Evolutionary conservation across 148 eudicot genomes (phyloP).

Genomic region (Persicaria tinctoria): DNA sequence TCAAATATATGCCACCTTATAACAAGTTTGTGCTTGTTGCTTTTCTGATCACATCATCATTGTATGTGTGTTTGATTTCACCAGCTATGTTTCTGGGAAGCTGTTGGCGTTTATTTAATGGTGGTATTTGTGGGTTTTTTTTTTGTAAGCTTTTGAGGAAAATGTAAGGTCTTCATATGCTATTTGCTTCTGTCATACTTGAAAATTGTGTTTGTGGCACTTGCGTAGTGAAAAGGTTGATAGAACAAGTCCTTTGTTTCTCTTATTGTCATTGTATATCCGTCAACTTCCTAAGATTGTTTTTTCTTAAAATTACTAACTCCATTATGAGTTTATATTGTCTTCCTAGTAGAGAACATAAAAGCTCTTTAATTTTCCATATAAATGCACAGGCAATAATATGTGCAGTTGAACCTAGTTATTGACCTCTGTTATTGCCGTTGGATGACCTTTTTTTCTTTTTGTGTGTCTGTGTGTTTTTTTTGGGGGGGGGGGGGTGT

Average conservation of each 20-base stretch:
- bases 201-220: neutral
- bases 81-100: neutral
- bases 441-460: neutral
- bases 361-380: neutral
- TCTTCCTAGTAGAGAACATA: neutral
- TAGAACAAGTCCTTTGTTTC: neutral
- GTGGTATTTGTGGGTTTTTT: neutral
- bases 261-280: neutral
- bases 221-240: neutral
- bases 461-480: too few species aligned
- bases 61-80: neutral
- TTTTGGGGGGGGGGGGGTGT: too few species aligned
- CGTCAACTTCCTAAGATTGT: neutral
- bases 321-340: neutral
- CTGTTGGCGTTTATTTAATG: neutral
- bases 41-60: slow-evolving; percentile 5
- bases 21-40: neutral
- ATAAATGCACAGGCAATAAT: neutral
- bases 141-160: neutral
- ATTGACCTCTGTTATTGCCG: neutral
- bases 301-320: neutral
- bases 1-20: neutral
- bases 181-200: neutral
- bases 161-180: neutral
- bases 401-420: neutral